Evolutionary conservation across 176 grass and related monocot genomes (phyloP).

Genomic region (Elaeis guineensis): DNA sequence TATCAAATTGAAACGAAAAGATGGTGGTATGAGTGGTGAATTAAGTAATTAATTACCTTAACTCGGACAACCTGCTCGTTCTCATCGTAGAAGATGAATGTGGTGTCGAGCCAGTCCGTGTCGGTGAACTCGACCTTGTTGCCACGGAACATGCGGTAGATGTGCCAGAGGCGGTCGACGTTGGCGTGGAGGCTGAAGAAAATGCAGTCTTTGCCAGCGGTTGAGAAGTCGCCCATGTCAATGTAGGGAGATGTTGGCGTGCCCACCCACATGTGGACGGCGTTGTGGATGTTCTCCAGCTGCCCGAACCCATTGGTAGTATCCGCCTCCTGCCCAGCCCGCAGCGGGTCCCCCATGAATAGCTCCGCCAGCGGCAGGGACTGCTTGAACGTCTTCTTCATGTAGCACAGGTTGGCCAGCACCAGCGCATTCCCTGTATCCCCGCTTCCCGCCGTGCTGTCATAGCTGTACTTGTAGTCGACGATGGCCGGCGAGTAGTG

Average conservation of each 20-base stretch:
- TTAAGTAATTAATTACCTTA: not conserved
- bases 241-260: not conserved
- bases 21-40: too few relatives aligned
- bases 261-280: conserved; percentile 10
- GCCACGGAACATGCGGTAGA: conserved; percentile 7
- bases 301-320: not conserved
- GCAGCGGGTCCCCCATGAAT: conserved; percentile 10
- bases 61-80: conserved; percentile 3
- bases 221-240: conserved; percentile 16
- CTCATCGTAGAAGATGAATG: conserved; percentile 9
- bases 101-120: conserved; percentile 14
- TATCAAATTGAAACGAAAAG: too few relatives aligned
- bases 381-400: conserved; percentile 3
- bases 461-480: conserved; percentile 16
- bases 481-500: conserved; percentile 10
- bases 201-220: not conserved
- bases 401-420: conserved; percentile 2
- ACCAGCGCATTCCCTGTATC: not conserved
- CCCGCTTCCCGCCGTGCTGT: not conserved
- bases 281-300: conserved; percentile 14
- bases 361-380: conserved; percentile 9
- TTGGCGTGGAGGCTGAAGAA: conserved; percentile 16
- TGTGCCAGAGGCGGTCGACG: conserved; percentile 18
- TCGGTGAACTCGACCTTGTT: conserved; percentile 1
- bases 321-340: not conserved